These are phyloP conservation scores for Pseudomicrostroma phylloplanum DNA, from an alignment of 1,284 basidiomycete genomes.

Conservation along the genomic window DNA sequence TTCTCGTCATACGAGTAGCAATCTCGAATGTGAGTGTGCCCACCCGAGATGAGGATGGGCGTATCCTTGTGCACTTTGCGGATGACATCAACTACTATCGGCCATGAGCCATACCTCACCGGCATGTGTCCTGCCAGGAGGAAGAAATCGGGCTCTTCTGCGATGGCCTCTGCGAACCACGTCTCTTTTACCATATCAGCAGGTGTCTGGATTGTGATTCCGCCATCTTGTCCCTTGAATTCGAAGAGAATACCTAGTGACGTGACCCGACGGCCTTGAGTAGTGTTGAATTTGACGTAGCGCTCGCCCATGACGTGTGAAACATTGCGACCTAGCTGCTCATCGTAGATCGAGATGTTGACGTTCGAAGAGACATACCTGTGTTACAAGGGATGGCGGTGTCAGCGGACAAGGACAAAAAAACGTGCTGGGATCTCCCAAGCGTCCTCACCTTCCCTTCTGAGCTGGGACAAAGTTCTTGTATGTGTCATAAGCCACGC, in stretches of 20 bases:
- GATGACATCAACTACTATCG: constrained; percentile 35
- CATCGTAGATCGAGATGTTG: constrained; percentile 28
- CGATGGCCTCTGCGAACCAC: constrained; percentile 42
- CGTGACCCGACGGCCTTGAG: constrained; percentile 34
- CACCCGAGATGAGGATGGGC: constrained; percentile 42
- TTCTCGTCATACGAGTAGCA: constrained; percentile 37
- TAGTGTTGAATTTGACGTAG: constrained; percentile 32
- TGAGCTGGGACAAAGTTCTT: constrained; percentile 66
- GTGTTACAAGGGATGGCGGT: too few species aligned
- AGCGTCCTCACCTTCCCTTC: constrained; percentile 15
- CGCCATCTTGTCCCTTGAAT: constrained; percentile 36
- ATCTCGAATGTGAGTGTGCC: constrained; percentile 48
- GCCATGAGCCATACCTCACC: constrained; percentile 41
- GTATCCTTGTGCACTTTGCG: constrained; percentile 36
- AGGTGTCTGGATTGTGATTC: constrained; percentile 35
- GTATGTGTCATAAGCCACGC: constrained; percentile 70
- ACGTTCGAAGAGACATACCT: constrained; percentile 39
- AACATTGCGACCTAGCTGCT: constrained; percentile 15
- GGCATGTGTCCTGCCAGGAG: constrained; percentile 47
- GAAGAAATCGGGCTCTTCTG: constrained; percentile 39
- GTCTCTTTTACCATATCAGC: constrained; percentile 40
- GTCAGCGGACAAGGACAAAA: too few species aligned
- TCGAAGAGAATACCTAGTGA: constrained; percentile 44
- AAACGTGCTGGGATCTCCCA: too few species aligned
- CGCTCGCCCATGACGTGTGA: constrained; percentile 38